These are phyloP conservation scores for Aspergillus versicolor DNA, from an alignment of 2,329 filamentous ascomycete genomes.

Conservation along the genomic window DNA sequence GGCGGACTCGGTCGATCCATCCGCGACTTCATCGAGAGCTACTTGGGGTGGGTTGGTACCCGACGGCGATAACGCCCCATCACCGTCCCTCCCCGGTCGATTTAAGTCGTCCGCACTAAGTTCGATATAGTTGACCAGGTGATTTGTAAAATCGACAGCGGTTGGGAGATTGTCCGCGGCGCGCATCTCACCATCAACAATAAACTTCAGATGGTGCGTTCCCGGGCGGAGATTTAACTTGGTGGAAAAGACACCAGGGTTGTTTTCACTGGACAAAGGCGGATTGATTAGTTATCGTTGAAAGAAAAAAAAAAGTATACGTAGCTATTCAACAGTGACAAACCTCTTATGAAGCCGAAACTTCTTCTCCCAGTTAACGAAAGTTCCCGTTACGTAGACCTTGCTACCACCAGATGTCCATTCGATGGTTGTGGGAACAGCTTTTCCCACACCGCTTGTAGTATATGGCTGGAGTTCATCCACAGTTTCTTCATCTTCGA, in stretches of 20 bases:
- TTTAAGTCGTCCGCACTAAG: constrained; percentile 72
- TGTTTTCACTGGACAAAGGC: constrained; percentile 36
- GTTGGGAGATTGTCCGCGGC: constrained; percentile 85
- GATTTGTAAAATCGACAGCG: constrained; percentile 96
- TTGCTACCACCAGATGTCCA: constrained; percentile 84
- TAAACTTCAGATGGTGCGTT: constrained; percentile 94
- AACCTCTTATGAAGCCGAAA: constrained; percentile 83
- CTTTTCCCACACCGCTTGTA: constrained; percentile 71
- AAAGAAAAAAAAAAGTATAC: constrained; percentile 16
- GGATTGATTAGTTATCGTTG: constrained; percentile 12
- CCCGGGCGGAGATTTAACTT: constrained; percentile 83
- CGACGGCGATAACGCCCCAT: constrained; percentile 34
- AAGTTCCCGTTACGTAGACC: constrained; percentile 95
- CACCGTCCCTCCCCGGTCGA: constrained; percentile 35
- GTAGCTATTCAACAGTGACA: constrained; percentile 44
- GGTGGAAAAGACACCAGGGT: constrained; percentile 66
- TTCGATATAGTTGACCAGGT: constrained; percentile 97
- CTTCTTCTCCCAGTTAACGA: constrained; percentile 96
- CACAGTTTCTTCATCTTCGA: constrained; percentile 71
- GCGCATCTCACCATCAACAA: constrained; percentile 91
- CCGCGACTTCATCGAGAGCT: constrained; percentile 35
- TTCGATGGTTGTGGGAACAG: constrained; percentile 80
- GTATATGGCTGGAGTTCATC: constrained; percentile 67
- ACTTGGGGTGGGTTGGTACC: constrained; percentile 47
- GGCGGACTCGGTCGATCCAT: constrained; percentile 31